Evolutionary conservation across 257 asterid genomes (phyloP).

Genomic region (Solanum chilense): DNA sequence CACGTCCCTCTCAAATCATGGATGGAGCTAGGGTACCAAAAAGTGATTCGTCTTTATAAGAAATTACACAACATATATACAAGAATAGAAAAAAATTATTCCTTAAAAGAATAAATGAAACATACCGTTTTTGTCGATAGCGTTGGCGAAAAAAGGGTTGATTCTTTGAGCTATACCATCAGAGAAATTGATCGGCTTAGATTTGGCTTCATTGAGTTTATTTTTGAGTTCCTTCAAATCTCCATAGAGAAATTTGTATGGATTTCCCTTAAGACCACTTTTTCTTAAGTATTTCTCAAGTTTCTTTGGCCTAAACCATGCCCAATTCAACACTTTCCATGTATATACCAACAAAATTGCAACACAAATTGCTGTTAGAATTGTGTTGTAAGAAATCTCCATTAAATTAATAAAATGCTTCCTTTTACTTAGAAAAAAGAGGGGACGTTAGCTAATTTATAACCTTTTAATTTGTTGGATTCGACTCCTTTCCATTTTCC

Average conservation of each 20-base stretch:
- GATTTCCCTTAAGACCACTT: constrained; percentile 22
- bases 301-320: constrained; percentile 23
- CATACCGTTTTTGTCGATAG: constrained; percentile 23
- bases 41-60: background rate
- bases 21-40: background rate
- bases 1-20: background rate
- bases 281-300: constrained; percentile 18
- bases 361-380: background rate
- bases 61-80: background rate
- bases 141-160: background rate
- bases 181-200: constrained; percentile 21
- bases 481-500: no score
- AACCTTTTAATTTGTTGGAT: background rate
- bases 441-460: background rate
- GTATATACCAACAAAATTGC: background rate
- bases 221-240: constrained; percentile 15
- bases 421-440: background rate
- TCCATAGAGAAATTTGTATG: constrained; percentile 23
- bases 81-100: background rate
- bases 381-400: constrained; percentile 3
- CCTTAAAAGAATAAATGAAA: background rate
- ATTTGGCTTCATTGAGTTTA: constrained; percentile 10
- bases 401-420: background rate
- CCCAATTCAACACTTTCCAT: constrained; percentile 24
- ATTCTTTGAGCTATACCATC: constrained; percentile 20